phyloP scores from a whole-genome alignment of 176 grass and related monocot genomes.

The Oryza australiensis region DNA sequence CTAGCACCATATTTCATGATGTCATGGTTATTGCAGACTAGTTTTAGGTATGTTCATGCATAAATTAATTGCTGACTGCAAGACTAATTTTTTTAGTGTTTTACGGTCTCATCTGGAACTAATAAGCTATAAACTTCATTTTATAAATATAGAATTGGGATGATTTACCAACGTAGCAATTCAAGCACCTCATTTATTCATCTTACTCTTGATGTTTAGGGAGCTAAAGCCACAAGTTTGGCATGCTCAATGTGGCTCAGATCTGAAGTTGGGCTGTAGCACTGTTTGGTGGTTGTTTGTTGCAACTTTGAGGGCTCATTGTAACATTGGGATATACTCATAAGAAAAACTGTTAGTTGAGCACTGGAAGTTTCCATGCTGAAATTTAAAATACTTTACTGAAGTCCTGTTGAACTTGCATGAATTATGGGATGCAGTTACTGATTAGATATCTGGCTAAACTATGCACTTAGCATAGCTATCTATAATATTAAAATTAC shows the following conservation, averaged over 20 bases:
- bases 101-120: neutral
- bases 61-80: neutral
- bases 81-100: neutral
- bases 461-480: neutral
- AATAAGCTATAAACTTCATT: neutral
- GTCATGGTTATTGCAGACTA: neutral
- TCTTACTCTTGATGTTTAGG: neutral
- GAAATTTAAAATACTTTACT: constrained; percentile 12
- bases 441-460: neutral
- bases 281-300: neutral
- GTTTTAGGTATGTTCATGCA: neutral
- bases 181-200: neutral
- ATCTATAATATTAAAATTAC: neutral
- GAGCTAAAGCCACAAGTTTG: neutral
- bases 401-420: neutral
- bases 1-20: neutral
- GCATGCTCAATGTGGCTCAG: neutral
- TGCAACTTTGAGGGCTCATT: constrained; percentile 21
- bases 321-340: neutral
- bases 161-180: constrained; percentile 3
- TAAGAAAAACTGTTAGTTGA: neutral
- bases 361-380: neutral
- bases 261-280: neutral
- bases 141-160: constrained; percentile 17
- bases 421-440: neutral